A percentile compares a stretch with the other conserved stretches of the same genome.
Conservation (phyloP, 129 eudicot genomes). For the Pseudognaphalium luteoalbum region DNA sequence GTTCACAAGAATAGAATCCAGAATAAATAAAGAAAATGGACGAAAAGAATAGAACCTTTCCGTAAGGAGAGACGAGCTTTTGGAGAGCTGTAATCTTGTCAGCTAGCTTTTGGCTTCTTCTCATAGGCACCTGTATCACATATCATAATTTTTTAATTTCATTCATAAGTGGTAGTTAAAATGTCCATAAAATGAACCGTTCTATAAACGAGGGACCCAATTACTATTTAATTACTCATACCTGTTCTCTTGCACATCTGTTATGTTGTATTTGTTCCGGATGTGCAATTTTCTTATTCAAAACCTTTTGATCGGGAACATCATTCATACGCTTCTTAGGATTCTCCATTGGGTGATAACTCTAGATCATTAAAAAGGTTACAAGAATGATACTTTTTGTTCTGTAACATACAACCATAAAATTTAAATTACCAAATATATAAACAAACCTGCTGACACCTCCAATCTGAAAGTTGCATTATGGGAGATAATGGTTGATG, state of each 20-base stretch:
- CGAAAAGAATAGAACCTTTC: constrained; percentile 40
- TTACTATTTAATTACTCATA: background rate
- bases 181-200: background rate
- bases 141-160: constrained; percentile 2
- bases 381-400: background rate
- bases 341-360: background rate
- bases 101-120: constrained; percentile 67
- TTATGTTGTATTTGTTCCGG: constrained; percentile 29
- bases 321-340: constrained; percentile 31
- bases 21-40: background rate
- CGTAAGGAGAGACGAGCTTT: constrained; percentile 76
- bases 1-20: constrained; percentile 6
- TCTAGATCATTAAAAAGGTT: background rate
- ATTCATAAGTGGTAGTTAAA: background rate
- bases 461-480: background rate
- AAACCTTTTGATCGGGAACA: constrained; percentile 7
- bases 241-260: constrained; percentile 30
- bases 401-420: background rate
- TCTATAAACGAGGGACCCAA: background rate
- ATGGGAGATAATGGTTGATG: background rate
- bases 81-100: constrained; percentile 73
- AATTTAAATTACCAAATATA: background rate
- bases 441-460: background rate
- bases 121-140: constrained; percentile 42
- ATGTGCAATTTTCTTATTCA: constrained; percentile 34